Base-by-base conservation (phyloP, 805 yeast species). In the Kodamaea jinghongensis region DNA sequence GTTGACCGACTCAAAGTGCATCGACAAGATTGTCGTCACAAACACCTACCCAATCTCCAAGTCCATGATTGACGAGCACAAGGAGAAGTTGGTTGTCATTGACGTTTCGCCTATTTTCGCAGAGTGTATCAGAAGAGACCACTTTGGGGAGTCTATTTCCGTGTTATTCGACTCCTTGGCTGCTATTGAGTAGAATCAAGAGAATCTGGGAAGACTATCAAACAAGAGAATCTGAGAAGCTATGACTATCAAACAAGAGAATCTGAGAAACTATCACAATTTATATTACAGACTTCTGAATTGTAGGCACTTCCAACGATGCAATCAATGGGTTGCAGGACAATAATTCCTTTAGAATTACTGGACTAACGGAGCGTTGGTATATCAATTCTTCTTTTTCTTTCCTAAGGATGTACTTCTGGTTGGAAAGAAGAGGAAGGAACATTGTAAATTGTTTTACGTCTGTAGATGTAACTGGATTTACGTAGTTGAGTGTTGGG, bases 111-210 rank as follows among this genome's bases (percentile, higher is more conserved):
- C 96, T 13, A 89, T 93, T 39, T 86, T 93, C 58, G 98, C 98
- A 26, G 99, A 93, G 71, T 93, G 98, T 65, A 91, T 93, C 46
- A 83, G 99, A 70, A 85, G 99, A 71, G 96, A 93, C 60, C 99
- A 93, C 63, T 90, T 91, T 55, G 99, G 99, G 61, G 98, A 91
- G 70, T 84, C 95, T 53, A 90, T 91, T 46, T 86, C 96, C 29
- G 96, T 90, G 14, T 70, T 90, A 53, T 90, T 91, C 61, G 96
- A 90, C 63, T 88, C 95, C 36, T 73, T 89, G 48, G 85, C 90
- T 34, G 77, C 78, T 31, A 58, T 67, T 17, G 73, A 69, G 47
- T 68, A 57, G 37, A n/a, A n/a, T n/a, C n/a, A 33, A 23, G 17
- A 31, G 13, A 31, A 8, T 22, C 12, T 17, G n/a, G n/a, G 10